Percentiles rank a stretch among this genome's conserved stretches.
Evolutionary conservation across 129 eudicot species (phyloP).

Genomic region (Flaveria sonorensis): DNA sequence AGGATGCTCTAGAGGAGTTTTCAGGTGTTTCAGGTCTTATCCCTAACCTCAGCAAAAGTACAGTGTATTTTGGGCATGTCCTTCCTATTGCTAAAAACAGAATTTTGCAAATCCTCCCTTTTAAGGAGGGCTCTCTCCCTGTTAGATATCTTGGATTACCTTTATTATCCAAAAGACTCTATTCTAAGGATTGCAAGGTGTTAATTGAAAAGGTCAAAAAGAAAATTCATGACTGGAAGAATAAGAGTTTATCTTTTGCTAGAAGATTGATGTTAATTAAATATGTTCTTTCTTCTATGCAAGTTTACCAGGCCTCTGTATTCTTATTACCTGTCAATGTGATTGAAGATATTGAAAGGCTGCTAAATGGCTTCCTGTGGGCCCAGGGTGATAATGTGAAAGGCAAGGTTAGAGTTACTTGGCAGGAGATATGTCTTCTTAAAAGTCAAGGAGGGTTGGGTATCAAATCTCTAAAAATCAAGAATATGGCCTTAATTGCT

Average conservation of each 20-base stretch:
- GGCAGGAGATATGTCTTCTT: neutral
- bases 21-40: too few species aligned
- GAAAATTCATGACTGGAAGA: neutral
- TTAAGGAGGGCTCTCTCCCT: neutral
- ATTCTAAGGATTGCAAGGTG: neutral
- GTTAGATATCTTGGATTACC: neutral
- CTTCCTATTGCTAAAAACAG: too few species aligned
- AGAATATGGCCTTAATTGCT: neutral
- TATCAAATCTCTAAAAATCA: rapidly evolving
- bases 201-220: neutral
- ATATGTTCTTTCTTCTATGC: neutral
- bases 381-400: neutral
- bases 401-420: neutral
- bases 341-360: neutral
- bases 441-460: neutral
- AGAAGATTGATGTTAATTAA: neutral
- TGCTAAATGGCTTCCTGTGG: neutral
- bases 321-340: neutral
- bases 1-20: too few species aligned
- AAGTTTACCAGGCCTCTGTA: neutral
- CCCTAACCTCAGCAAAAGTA: neutral
- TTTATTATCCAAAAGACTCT: neutral
- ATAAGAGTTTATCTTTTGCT: neutral
- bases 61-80: neutral
- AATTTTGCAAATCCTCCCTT: neutral